phyloP scores from a whole-genome alignment of 768 basidiomycete genomes.

The Panaeolus cyanescens region DNA sequence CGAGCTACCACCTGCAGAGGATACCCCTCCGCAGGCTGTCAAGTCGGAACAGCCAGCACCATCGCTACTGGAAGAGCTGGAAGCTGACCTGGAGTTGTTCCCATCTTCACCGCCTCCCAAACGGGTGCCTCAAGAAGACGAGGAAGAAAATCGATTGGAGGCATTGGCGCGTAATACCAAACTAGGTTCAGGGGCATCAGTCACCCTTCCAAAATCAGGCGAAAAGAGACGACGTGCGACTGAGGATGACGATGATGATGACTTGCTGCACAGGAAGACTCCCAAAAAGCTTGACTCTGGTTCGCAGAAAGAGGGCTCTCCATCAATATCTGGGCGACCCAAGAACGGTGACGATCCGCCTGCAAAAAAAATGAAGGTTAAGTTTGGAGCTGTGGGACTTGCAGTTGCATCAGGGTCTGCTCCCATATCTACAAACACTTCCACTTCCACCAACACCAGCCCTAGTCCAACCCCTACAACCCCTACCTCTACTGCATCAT shows the following conservation, averaged over 20 bases:
- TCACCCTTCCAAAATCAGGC: constrained; percentile 39
- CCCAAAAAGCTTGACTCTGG: constrained; percentile 57
- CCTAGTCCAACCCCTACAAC: constrained; percentile 5
- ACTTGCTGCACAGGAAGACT: constrained; percentile 61
- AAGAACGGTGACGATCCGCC: constrained; percentile 56
- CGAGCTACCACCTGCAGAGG: constrained; percentile 30
- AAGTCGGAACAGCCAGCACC: constrained; percentile 14
- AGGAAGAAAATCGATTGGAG: constrained; percentile 63
- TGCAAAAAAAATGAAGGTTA: constrained; percentile 73
- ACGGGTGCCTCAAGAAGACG: constrained; percentile 40
- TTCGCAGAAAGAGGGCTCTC: constrained; percentile 38
- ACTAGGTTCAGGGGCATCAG: constrained; percentile 38
- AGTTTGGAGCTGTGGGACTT: constrained; percentile 53
- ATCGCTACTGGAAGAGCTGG: constrained; percentile 21
- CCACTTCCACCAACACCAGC: not conserved
- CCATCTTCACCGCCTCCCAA: constrained; percentile 45
- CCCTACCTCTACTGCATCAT: constrained; percentile 13
- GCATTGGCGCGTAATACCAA: constrained; percentile 43
- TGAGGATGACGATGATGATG: constrained; percentile 77
- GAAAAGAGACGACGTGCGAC: constrained; percentile 75
- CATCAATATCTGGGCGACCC: constrained; percentile 29
- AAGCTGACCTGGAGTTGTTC: constrained; percentile 27
- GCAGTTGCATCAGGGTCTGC: constrained; percentile 28
- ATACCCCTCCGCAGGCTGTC: constrained; percentile 5
- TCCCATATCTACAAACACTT: constrained; percentile 13